Conservation (phyloP, 805 yeast genomes). For the Metschnikowia cerradonensis region DNA sequence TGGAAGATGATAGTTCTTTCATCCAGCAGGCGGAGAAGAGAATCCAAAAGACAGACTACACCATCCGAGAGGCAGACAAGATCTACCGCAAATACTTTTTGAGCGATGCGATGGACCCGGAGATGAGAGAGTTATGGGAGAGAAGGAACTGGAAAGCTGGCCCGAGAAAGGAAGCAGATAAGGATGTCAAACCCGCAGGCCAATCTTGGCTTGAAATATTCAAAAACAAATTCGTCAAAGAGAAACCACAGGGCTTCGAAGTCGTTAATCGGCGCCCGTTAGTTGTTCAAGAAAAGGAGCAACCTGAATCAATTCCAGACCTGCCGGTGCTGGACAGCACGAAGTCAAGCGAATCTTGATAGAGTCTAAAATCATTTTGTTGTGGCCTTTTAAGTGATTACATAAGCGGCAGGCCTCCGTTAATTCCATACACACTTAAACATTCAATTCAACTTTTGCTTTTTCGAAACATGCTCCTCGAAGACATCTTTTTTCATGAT, state of each 20-base stretch:
- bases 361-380: background rate
- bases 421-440: background rate
- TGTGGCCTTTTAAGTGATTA: background rate
- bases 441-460: slow-evolving; percentile 17
- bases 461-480: slow-evolving; percentile 14
- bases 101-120: slow-evolving; percentile 46
- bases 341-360: background rate
- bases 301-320: background rate
- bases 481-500: slow-evolving; percentile 46
- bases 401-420: slow-evolving; percentile 1
- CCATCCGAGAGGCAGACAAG: slow-evolving; percentile 57
- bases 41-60: slow-evolving; percentile 42
- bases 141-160: slow-evolving; percentile 29
- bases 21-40: slow-evolving; percentile 9
- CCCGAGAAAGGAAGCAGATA: slow-evolving; percentile 1
- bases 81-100: slow-evolving; percentile 41
- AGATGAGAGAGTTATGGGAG: slow-evolving; percentile 50
- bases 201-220: background rate
- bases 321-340: background rate
- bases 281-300: slow-evolving; percentile 17
- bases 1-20: slow-evolving; percentile 1
- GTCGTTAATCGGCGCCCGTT: slow-evolving; percentile 35
- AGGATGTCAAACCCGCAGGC: background rate
- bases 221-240: background rate
- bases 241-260: slow-evolving; percentile 23